phyloP scores from a whole-genome alignment of 2,329 filamentous ascomycete genomes.

The Exserohilum turcica region DNA sequence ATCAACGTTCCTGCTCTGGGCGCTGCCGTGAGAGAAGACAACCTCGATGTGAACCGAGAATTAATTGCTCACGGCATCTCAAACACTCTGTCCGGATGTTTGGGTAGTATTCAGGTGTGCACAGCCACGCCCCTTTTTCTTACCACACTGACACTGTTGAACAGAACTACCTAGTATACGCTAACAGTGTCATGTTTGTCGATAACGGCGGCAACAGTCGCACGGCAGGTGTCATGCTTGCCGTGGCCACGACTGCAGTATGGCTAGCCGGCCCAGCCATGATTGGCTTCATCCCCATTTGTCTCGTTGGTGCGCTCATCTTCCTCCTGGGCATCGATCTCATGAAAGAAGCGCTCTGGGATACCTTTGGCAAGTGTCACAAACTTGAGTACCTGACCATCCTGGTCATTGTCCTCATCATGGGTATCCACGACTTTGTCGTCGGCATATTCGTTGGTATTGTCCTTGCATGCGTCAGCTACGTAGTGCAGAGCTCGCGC shows the following conservation, averaged over 20 bases:
- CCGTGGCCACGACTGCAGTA: slow-evolving; percentile 76
- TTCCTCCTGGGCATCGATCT: slow-evolving; percentile 94
- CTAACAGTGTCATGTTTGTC: slow-evolving; percentile 97
- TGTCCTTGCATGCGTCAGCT: slow-evolving; percentile 84
- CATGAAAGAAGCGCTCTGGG: slow-evolving; percentile 83
- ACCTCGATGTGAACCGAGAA: slow-evolving; percentile 88
- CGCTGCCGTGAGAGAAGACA: slow-evolving; percentile 87
- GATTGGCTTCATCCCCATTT: slow-evolving; percentile 93
- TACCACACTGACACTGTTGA: slow-evolving; percentile 24
- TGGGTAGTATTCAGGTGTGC: slow-evolving; percentile 76
- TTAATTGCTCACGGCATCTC: slow-evolving; percentile 91
- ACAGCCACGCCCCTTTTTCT: rapidly evolving
- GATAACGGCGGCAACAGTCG: slow-evolving; percentile 87
- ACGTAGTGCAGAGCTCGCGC: slow-evolving; percentile 88
- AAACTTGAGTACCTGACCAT: slow-evolving; percentile 87
- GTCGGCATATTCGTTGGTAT: slow-evolving; percentile 92
- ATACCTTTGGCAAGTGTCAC: slow-evolving; percentile 87
- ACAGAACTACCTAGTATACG: slow-evolving; percentile 94
- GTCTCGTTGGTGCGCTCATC: slow-evolving; percentile 94
- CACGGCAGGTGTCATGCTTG: slow-evolving; percentile 83
- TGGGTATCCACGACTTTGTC: slow-evolving; percentile 97
- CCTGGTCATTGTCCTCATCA: slow-evolving; percentile 86
- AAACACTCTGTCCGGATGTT: slow-evolving; percentile 84
- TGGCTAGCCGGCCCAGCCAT: slow-evolving; percentile 84
- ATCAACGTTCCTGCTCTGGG: slow-evolving; percentile 97